phyloP scores from a whole-genome alignment of 768 basidiomycete genomes.

The Boletus rubroflammeus region DNA sequence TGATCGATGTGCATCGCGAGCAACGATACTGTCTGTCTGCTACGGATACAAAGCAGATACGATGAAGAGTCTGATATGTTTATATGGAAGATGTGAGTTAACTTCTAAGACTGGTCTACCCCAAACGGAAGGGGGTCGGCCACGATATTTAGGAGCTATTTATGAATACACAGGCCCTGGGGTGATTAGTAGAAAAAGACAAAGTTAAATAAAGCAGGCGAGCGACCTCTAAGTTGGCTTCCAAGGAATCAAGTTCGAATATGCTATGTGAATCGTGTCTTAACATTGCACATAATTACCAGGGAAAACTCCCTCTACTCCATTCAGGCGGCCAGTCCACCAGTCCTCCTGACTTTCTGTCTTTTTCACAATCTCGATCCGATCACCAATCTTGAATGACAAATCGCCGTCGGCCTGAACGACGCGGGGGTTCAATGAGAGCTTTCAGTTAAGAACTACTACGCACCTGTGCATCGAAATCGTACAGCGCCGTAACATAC shows the following conservation, averaged over 20 bases:
- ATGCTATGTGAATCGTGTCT: neutral
- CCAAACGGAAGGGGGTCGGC: conserved; percentile 2
- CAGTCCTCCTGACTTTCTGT: conserved; percentile 86
- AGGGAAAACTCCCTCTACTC: conserved; percentile 85
- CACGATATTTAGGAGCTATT: conserved; percentile 18
- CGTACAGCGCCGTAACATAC: conserved; percentile 92
- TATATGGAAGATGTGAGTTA: neutral
- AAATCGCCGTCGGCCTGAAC: conserved; percentile 87
- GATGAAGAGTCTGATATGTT: neutral
- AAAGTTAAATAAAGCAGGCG: neutral
- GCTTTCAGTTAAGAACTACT: neutral
- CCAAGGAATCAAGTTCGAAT: neutral
- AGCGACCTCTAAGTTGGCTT: neutral
- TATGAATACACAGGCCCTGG: neutral
- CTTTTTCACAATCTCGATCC: conserved; percentile 85
- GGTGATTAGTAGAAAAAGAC: neutral
- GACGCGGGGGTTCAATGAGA: neutral
- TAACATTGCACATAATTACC: conserved; percentile 46
- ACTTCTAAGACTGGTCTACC: neutral
- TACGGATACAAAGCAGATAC: neutral
- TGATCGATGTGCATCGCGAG: conserved; percentile 57
- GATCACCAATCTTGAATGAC: conserved; percentile 83
- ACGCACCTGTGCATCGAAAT: conserved; percentile 84
- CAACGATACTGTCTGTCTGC: neutral
- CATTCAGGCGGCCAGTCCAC: conserved; percentile 93